A percentile compares a stretch with the other conserved stretches of the same genome.
These are phyloP conservation scores for Diutina siamensis DNA, from an alignment of 1,139 yeast genomes.

Conservation along the genomic window DNA sequence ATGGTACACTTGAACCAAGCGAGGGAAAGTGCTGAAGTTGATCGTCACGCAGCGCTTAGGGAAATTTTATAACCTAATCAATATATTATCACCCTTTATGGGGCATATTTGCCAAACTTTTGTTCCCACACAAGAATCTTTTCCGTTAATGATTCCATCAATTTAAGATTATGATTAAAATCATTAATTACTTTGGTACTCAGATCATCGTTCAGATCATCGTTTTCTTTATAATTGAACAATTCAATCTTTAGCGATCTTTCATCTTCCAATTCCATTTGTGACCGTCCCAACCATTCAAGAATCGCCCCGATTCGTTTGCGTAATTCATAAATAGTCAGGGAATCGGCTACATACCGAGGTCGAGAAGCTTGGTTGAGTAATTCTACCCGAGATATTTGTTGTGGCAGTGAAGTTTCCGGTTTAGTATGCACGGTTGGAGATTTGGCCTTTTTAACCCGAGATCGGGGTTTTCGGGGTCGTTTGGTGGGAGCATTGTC, in stretches of 20 bases:
- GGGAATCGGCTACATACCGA: conserved; percentile 63
- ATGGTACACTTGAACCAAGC: conserved; percentile 10
- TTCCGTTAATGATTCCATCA: conserved; percentile 63
- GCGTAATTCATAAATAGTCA: conserved; percentile 70
- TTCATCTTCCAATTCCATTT: conserved; percentile 67
- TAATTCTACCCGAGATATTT: conserved; percentile 25
- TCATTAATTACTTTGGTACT: conserved; percentile 24
- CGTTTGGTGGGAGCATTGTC: conserved; percentile 5
- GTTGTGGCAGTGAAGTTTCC: conserved; percentile 8
- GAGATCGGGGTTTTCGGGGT: neutral
- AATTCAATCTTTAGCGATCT: conserved; percentile 15
- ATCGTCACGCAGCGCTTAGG: conserved; percentile 10
- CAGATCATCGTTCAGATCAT: neutral
- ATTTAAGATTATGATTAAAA: conserved; percentile 45
- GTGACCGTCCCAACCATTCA: conserved; percentile 82
- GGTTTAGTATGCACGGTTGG: neutral
- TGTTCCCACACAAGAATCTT: conserved; percentile 70
- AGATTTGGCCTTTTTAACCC: neutral
- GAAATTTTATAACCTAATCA: conserved; percentile 10
- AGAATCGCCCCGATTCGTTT: conserved; percentile 81
- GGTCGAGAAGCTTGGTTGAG: conserved; percentile 69
- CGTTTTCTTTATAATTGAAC: neutral
- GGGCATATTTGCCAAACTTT: conserved; percentile 47
- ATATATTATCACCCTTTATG: conserved; percentile 12
- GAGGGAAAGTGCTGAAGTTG: conserved; percentile 7